Conservation (phyloP, 2,329 filamentous ascomycete genomes). For the Helicocarpus griseus region DNA sequence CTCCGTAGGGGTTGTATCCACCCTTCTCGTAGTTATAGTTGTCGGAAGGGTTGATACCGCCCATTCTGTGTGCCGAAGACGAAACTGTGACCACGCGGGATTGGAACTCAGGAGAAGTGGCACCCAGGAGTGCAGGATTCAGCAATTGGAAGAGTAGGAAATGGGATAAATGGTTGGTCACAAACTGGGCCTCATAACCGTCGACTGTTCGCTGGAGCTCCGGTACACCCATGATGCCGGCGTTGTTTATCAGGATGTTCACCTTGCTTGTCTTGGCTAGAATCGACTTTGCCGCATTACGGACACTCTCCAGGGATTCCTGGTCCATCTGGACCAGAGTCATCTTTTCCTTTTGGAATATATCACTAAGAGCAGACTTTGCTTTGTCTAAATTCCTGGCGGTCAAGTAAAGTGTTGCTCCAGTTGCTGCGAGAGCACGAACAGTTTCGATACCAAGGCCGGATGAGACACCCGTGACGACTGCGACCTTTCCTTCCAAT, state of each 20-base stretch:
- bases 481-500: conserved; percentile 2
- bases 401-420: conserved; percentile 29
- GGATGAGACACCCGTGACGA: conserved; percentile 25
- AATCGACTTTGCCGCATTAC: conserved; percentile 22
- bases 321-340: conserved; percentile 26
- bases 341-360: conserved; percentile 11
- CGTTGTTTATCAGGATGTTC: conserved; percentile 37
- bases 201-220: conserved; percentile 21
- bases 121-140: conserved; percentile 8
- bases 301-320: conserved; percentile 21
- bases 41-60: conserved; percentile 21
- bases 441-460: conserved; percentile 29
- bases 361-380: conserved; percentile 20
- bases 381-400: conserved; percentile 29
- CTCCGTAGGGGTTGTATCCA: conserved; percentile 25
- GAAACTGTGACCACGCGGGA: conserved; percentile 42
- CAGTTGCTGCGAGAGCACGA: conserved; percentile 26
- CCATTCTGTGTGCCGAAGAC: conserved; percentile 33
- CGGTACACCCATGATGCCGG: conserved; percentile 29
- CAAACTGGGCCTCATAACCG: conserved; percentile 24
- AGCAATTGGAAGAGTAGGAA: conserved; percentile 25
- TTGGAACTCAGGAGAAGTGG: conserved; percentile 26
- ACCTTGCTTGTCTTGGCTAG: conserved; percentile 19
- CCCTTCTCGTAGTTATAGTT: conserved; percentile 31
- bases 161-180: conserved; percentile 29